Evolutionary conservation across 2,329 filamentous ascomycete species (phyloP), one percentile per base, ranked within the genome.

Genomic region (Zalaria sp.): DNA sequence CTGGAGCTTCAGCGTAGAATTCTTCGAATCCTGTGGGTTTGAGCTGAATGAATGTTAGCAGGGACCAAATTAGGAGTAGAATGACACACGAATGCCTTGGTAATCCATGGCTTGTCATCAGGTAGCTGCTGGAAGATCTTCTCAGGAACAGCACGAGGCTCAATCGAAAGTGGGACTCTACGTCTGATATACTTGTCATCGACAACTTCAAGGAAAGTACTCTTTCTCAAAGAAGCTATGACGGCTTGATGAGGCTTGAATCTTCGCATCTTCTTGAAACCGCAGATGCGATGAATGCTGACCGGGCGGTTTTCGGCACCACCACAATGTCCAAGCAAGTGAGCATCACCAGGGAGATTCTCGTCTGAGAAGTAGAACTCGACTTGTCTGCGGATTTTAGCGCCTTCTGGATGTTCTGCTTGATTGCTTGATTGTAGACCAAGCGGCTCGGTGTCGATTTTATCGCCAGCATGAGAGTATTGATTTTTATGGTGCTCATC

Each of bases 1-100:
- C 63, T 0, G 87, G 87, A 1, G 79, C 71, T 58, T 96, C 89
- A 8, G 82, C 78, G 56, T 76, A 91, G 58, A 77, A 85, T 47
- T 87, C 80, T 73, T 71, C 67, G 44, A 71, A 70, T 0, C 67
- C 67, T 10, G 64, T 67, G 3, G 59, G 59, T 51, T 58, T 57
- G 29, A 59, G 48, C 46, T 43, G 25, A 5, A 27, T 18, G 11
- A n/a, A 32, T 38, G n/a, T 37, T 18, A 31, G 35, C 4, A 27
- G 25, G 11, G 18, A 2, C 6, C n/a, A n/a, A 11, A 40, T 2
- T 5, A 5, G 10, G 18, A 18, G 18, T 2, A 18, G 18, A 8
- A 8, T 5, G 5, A 18, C 34, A 40, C 27, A 43, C 42, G 59
- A 67, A 64, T 32, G 53, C 59, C 51, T 67, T 68, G 8, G 57